Evolutionary conservation across 495 filamentous ascomycete species (phyloP), one percentile per base, ranked within the genome.

Genomic region (Penicillium longicatenatum): DNA sequence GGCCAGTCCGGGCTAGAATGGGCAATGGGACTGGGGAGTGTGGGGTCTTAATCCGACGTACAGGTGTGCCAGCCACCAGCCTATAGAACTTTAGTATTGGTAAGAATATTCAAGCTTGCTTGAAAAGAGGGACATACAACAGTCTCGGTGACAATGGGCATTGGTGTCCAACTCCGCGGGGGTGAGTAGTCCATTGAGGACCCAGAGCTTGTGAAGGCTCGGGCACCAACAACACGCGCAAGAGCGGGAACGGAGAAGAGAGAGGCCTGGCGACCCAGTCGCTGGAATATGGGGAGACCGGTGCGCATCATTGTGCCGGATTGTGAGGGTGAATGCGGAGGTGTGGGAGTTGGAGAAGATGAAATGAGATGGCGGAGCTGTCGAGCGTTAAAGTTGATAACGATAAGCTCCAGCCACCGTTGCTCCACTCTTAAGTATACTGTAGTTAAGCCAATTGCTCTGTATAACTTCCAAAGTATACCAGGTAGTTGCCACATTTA

Each of bases 1-100:
- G 54, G 49, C 42, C 53, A 49, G 37, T 68, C 37, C 37, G 37
- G 16, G 37, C 16, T n/a, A 14, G 37, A 29, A 11, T 45, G 54
- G 45, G 30, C 35, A 21, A 43, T 43, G 19, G 16, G 24, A n/a
- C 22, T 19, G 48, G 39, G 31, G 29, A 43, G 33, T 26, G 17
- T 6, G 30, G 33, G 12, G 58, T 44, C 45, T 43, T 7, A 24
- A 30, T 48, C 16, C 44, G 55, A 79, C 85, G 59, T 84, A 93
- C 90, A 91, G 66, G 91, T 95, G 65, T 90, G 88, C 89, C 90
- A 96, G 63, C 92, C 92, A 62, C 91, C 91, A 70, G 88, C 84
- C 92, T 95, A 65, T 56, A 60, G 6, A 59, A 17, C 26, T 17
- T 3, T 12, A 29, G 33, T 24, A 21, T 33, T 17, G 24, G 31